phyloP scores from a whole-genome alignment of 495 filamentous ascomycete genomes.

The Daldinia bambusicola region DNA sequence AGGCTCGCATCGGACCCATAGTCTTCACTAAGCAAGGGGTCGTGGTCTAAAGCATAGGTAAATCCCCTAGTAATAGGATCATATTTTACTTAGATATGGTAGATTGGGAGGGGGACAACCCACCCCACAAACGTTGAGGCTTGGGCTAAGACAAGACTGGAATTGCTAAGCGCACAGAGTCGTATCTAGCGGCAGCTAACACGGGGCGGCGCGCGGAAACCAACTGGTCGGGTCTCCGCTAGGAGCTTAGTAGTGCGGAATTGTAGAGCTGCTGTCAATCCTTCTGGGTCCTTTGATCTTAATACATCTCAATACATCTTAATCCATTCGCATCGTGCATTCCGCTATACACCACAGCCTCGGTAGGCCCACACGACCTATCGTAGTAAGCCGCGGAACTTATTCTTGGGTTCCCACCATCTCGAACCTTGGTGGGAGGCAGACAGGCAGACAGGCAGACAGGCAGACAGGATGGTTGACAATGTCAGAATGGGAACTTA shows the following conservation, averaged over 20 bases:
- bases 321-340: not conserved
- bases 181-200: slow-evolving; percentile 41
- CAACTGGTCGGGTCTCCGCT: slow-evolving; percentile 34
- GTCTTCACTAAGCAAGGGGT: not conserved
- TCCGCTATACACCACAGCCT: not conserved
- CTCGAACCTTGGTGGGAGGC: not conserved
- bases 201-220: slow-evolving; percentile 46
- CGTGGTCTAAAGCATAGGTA: not conserved
- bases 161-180: slow-evolving; percentile 46
- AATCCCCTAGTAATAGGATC: not conserved
- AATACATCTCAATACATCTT: not conserved
- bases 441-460: too few relatives aligned
- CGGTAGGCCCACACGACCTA: not conserved
- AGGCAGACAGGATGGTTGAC: too few relatives aligned
- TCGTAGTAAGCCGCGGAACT: slow-evolving; percentile 10
- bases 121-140: slow-evolving; percentile 24
- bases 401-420: not conserved
- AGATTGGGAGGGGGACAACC: not conserved
- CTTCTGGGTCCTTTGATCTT: slow-evolving; percentile 10
- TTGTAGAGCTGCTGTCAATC: not conserved
- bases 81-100: slow-evolving; percentile 1
- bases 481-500: not conserved
- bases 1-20: not conserved
- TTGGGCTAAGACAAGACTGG: slow-evolving; percentile 44
- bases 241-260: slow-evolving; percentile 21